Base-by-base conservation (phyloP, 768 basidiomycete genomes). In the Boletales sp. region DNA sequence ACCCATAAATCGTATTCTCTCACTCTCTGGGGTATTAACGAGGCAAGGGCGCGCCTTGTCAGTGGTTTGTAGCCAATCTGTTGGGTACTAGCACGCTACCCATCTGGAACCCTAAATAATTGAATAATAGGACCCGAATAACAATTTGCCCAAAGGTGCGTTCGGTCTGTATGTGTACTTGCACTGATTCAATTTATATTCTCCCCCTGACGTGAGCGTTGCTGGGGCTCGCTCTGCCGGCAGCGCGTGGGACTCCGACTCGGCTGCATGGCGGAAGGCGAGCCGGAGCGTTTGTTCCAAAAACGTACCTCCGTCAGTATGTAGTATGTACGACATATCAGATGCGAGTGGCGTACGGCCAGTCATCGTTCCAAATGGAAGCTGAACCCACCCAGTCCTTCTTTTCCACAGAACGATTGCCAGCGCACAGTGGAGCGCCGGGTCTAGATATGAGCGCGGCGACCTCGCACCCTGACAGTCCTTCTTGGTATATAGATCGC, bases 171-270 rank as follows among this genome's bases (percentile, higher is more conserved):
- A n/a, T 25, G 25, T 28, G 25, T 28, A 28, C 25, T 28, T 28
- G 25, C 34, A 34, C 12, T 12, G 15, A 34, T 39, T 19, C 19
- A 39, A 19, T 19, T 9, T 39, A 19, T 17, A 21, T 21, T 39
- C 13, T 12, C 9, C 40, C 48, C 46, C 41, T 57, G 32, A 50
- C 38, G 14, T 17, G 25, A 32, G 31, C 21, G 18, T 28, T 21
- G 8, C 38, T 33, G 35, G 6, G 47, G 5, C 25, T 28, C 25
- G 25, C 25, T 28, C 25, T 57, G 46, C 56, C 55, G 55, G 60
- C 61, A 60, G 30, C 41, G 33, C 55, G 61, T 63, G 50, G 47
- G 56, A 62, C 36, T 37, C 51, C 40, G 55, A 48, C 46, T 63
- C 58, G 57, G 52, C 34, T 62, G 45, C 41, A 39, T 38, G 41